Percentiles rank a stretch among this genome's conserved stretches.
These are phyloP conservation scores for Tulasnella sp. DNA, from an alignment of 768 basidiomycete species.

Conservation along the genomic window DNA sequence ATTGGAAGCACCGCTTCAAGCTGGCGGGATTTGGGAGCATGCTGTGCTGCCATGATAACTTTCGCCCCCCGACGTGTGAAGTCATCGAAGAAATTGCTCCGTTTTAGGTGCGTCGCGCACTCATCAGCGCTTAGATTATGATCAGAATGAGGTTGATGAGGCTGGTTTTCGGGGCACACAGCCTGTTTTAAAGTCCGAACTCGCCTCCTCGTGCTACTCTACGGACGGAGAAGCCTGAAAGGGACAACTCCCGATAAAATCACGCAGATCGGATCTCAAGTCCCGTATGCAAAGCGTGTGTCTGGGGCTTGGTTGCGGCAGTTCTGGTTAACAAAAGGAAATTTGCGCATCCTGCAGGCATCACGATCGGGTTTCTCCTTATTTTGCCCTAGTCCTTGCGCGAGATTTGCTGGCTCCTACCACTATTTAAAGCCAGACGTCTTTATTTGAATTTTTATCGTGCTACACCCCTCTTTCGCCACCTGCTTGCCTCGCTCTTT, in stretches of 20 bases:
- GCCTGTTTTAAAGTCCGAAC: background rate
- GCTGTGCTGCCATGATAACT: background rate
- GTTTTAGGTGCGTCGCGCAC: background rate
- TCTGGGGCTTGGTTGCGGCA: background rate
- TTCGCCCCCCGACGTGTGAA: background rate
- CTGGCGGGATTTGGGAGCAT: background rate
- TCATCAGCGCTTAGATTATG: background rate
- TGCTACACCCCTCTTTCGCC: background rate
- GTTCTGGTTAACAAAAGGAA: background rate
- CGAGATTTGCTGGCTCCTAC: background rate
- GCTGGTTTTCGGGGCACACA: background rate
- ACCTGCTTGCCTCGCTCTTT: background rate
- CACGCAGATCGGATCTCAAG: background rate
- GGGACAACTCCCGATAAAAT: background rate
- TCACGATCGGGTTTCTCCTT: background rate
- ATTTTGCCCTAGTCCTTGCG: background rate
- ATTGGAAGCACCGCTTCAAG: background rate
- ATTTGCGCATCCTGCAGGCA: background rate
- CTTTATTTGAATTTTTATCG: background rate
- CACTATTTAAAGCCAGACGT: background rate
- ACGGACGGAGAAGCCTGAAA: background rate
- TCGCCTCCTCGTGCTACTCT: no score
- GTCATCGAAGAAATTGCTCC: background rate
- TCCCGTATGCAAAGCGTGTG: background rate
- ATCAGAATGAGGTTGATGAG: background rate